Evolutionary conservation across 768 basidiomycete species (phyloP), one percentile per base, ranked within the genome.

Genomic region (Solioccasus polychromus): DNA sequence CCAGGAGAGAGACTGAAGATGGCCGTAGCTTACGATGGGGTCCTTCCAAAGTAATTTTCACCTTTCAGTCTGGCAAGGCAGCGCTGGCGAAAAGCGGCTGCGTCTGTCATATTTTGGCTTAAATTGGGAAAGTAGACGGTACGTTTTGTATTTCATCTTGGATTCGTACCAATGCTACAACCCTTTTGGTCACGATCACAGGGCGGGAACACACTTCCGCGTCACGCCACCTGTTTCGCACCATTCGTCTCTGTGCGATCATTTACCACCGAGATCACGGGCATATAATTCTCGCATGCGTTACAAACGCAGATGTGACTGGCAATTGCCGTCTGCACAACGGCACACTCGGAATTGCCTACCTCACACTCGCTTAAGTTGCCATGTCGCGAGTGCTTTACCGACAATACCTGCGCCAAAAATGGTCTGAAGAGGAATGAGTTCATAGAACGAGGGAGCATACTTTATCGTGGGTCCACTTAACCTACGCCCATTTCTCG

Each of bases 301-400:
- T 55, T 61, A 25, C n/a, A n/a, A 70, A 68, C 9, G 45, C 47
- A 18, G 43, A 26, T 7, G 66, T 78, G 44, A 43, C 67, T 8
- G 37, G 42, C 12, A 68, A 59, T 18, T 80, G 77, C 52, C 71
- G 71, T 22, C 54, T 57, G 23, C 56, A 71, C 19, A 55, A 61
- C 1, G 39, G 79, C 22, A 78, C 78, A 2, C 73, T 80, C 34
- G 77, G 78, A 2, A 69, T 73, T 47, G 76, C 68, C 4, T 71
- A 69, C 31, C 71, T 15, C 15, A 15, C 14, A 5, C 30, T 31
- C 30, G 30, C 30, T 9, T 15, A 26, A 26, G 26, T 26, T 5
- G 77, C 74, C 1, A 58, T 75, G 28, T 65, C 78, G 15, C 75
- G 79, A 3, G 45, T 79, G 5, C 66, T 80, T 7, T 71, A 74